Evolutionary conservation across 169 alveolate species (phyloP).

Genomic region (Toxoplasma gondii): DNA sequence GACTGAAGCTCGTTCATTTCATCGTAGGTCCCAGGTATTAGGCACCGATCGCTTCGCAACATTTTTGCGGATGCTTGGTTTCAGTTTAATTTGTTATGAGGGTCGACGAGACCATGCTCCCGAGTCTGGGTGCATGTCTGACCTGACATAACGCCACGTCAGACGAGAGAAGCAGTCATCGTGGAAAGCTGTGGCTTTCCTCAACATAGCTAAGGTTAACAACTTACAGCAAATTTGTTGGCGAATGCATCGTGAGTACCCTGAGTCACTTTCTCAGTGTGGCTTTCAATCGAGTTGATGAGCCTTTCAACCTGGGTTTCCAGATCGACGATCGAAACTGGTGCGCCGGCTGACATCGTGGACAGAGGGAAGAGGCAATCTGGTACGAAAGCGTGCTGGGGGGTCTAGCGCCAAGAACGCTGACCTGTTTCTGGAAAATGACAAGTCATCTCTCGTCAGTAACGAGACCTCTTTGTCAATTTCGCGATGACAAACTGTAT

Average conservation of each 20-base stretch:
- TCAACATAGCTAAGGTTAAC: neutral
- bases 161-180: too few species aligned
- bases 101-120: too few species aligned
- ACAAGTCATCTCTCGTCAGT: neutral
- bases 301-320: neutral
- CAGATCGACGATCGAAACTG: conserved; percentile 1
- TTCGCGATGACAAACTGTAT: neutral
- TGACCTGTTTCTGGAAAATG: neutral
- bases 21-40: too few species aligned
- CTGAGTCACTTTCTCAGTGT: neutral
- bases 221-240: neutral
- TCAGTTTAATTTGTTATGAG: too few species aligned
- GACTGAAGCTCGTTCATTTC: neutral
- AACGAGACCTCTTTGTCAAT: neutral
- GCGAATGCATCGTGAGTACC: neutral
- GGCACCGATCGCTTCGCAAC: too few species aligned
- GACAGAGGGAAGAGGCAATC: neutral
- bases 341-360: neutral
- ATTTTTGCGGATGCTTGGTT: too few species aligned
- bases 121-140: too few species aligned
- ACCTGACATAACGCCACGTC: too few species aligned
- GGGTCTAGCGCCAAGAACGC: neutral
- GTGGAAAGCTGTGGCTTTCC: too few species aligned
- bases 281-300: neutral
- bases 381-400: neutral